Base-by-base conservation (phyloP, 495 filamentous ascomycete genomes). In the Talaromyces proteolyticus region DNA sequence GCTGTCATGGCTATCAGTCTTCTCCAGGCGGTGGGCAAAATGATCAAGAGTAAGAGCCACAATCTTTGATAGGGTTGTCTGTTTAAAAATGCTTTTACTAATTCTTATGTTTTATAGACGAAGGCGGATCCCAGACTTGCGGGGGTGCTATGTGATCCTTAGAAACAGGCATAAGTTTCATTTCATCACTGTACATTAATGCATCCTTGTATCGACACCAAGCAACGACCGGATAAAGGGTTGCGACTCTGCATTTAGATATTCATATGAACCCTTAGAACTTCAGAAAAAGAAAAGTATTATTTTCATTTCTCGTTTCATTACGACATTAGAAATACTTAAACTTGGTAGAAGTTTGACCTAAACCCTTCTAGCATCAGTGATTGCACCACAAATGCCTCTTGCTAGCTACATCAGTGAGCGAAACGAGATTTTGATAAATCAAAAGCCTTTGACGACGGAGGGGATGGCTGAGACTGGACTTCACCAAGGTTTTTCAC, bases 1-100 rank as follows among this genome's bases (percentile, higher is more conserved):
- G 62, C 67, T n/a, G 91, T 96, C 21, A 92, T 96, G 89, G 76
- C 59, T 5, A 89, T 94, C 41, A 93, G 87, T 63, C 65, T 95
- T 34, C 53, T 91, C 24, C 83, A 91, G 72, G 85, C 87, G 0
- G 64, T 86, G 40, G 70, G 67, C 10, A 89, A 90, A 64, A 82
- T 89, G 43, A 75, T 79, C 41, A 59, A 55, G 18, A 69, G 73
- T 77, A 66, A 29, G 71, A 62, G 20, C n/a, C n/a, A n/a, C n/a
- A n/a, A n/a, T n/a, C n/a, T n/a, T n/a, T n/a, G n/a, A n/a, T n/a
- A n/a, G n/a, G n/a, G n/a, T n/a, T n/a, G n/a, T n/a, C n/a, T n/a
- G n/a, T n/a, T n/a, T n/a, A 23, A n/a, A 39, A 25, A 49, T n/a
- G 19, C 25, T 20, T 22, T 42, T 36, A n/a, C 47, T 49, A 36